Conservation (phyloP, 2,329 filamentous ascomycete genomes). For the Botrytis galanthina region DNA sequence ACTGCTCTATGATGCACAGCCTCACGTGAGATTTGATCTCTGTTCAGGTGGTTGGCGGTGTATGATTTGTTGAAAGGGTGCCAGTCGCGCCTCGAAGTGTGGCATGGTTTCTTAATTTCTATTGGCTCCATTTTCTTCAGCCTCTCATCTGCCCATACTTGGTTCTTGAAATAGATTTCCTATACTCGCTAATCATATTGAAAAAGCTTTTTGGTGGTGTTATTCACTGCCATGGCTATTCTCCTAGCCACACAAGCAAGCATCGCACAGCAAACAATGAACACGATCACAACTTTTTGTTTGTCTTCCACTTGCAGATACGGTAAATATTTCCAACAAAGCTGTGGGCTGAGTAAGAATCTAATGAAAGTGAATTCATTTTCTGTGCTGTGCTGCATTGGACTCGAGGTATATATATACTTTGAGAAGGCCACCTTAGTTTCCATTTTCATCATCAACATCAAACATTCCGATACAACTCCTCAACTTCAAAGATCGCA, state of each 20-base stretch:
- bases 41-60: not conserved
- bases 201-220: not conserved
- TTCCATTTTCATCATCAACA: not conserved
- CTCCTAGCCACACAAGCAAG: not conserved
- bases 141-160: not conserved
- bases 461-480: not conserved
- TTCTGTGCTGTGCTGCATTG: not conserved
- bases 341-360: not conserved
- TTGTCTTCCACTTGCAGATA: not conserved
- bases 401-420: conserved; percentile 12
- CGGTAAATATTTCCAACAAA: not conserved
- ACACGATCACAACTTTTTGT: not conserved
- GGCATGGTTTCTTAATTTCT: not conserved
- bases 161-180: not conserved
- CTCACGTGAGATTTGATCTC: not conserved
- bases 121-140: not conserved
- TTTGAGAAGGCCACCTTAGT: not conserved
- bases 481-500: not conserved
- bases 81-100: conserved; percentile 1
- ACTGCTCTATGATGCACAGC: not conserved
- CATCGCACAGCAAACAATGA: not conserved
- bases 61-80: not conserved
- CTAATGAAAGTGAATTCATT: not conserved
- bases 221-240: not conserved
- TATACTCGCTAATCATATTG: not conserved